These are phyloP conservation scores for Megacollybia marginata DNA, from an alignment of 768 basidiomycete genomes.

Conservation along the genomic window DNA sequence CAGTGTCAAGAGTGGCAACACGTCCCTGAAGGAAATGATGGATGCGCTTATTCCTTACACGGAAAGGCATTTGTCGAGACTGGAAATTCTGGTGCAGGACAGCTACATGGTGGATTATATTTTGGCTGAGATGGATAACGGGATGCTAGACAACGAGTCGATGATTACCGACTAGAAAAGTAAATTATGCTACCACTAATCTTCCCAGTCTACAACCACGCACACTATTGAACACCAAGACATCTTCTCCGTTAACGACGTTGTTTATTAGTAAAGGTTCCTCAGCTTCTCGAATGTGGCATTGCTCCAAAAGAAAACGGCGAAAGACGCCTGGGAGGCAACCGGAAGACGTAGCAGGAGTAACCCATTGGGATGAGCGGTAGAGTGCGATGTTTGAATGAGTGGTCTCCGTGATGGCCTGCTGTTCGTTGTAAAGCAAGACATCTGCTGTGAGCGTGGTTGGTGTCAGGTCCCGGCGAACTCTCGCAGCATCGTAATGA, in stretches of 20 bases:
- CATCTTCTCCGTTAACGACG: conserved; percentile 50
- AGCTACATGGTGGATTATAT: conserved; percentile 93
- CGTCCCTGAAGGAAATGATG: conserved; percentile 63
- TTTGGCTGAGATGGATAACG: conserved; percentile 81
- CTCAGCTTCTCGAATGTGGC: conserved; percentile 44
- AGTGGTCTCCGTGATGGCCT: conserved; percentile 54
- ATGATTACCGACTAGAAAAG: conserved; percentile 21
- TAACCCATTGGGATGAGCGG: conserved; percentile 53
- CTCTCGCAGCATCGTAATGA: conserved; percentile 58
- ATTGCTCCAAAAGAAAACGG: conserved; percentile 59
- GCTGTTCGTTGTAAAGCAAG: conserved; percentile 48
- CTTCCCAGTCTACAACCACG: conserved; percentile 54
- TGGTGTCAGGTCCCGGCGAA: conserved; percentile 31
- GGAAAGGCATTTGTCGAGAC: conserved; percentile 80
- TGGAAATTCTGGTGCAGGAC: conserved; percentile 87
- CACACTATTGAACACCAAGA: conserved; percentile 68
- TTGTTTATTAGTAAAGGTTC: conserved; percentile 33
- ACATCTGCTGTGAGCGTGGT: conserved; percentile 42
- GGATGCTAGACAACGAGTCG: conserved; percentile 50
- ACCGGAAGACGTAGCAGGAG: conserved; percentile 52
- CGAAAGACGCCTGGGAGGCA: conserved; percentile 70
- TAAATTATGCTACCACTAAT: background rate
- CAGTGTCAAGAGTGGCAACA: conserved; percentile 19
- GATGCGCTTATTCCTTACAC: conserved; percentile 91
- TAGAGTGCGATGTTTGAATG: conserved; percentile 69